These are phyloP conservation scores for Cladosporium sp. DNA, from an alignment of 2,329 filamentous ascomycete genomes.

Conservation along the genomic window DNA sequence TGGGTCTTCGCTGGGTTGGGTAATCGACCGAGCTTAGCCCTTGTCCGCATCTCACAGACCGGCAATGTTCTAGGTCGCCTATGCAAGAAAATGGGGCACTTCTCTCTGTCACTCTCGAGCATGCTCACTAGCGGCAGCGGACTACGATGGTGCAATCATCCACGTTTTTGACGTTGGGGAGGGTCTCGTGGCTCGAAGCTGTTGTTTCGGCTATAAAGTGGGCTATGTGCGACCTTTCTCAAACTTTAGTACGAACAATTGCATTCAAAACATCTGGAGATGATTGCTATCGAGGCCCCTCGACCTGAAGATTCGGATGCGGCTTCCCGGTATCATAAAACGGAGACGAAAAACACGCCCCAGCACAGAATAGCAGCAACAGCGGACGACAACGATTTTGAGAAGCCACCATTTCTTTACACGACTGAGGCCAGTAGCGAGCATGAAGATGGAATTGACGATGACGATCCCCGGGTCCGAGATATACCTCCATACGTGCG, in stretches of 20 bases:
- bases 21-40: not conserved
- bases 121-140: too few relatives aligned
- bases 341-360: not conserved
- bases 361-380: not conserved
- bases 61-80: not conserved
- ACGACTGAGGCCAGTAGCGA: constrained; percentile 1
- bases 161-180: not conserved
- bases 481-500: constrained; percentile 52
- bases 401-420: constrained; percentile 8
- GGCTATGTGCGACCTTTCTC: not conserved
- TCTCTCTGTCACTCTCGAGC: not conserved
- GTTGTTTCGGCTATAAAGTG: not conserved
- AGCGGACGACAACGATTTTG: not conserved
- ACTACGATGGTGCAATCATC: not conserved
- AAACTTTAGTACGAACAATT: not conserved
- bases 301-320: not conserved
- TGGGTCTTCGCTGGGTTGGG: not conserved
- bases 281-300: not conserved
- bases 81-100: not conserved
- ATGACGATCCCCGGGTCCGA: constrained; percentile 33
- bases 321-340: not conserved
- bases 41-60: not conserved
- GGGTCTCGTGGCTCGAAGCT: not conserved
- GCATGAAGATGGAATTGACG: constrained; percentile 1
- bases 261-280: not conserved